Evolutionary conservation across 2,329 filamentous ascomycete species (phyloP).

Genomic region (Colletotrichum plurivorum): DNA sequence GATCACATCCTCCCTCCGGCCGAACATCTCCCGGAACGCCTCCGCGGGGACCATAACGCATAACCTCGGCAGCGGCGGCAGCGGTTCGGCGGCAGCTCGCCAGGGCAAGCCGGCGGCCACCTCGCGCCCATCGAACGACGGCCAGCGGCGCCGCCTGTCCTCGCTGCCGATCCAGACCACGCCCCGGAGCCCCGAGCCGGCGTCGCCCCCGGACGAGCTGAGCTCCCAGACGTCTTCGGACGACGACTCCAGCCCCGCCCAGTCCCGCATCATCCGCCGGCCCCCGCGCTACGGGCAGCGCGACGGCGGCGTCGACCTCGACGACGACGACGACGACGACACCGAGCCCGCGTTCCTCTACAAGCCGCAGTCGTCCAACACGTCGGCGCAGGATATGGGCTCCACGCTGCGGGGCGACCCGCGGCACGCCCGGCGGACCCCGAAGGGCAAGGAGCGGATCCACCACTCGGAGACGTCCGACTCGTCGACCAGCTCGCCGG

Average conservation of each 20-base stretch:
- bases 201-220: slow-evolving; percentile 55
- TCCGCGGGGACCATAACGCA: slow-evolving; percentile 59
- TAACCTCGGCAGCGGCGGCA: slow-evolving; percentile 49
- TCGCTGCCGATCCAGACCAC: slow-evolving; percentile 58
- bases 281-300: slow-evolving; percentile 65
- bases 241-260: slow-evolving; percentile 66
- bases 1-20: slow-evolving; percentile 58
- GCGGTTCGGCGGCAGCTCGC: slow-evolving; percentile 43
- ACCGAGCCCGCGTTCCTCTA: slow-evolving; percentile 71
- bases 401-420: slow-evolving; percentile 67
- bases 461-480: slow-evolving; percentile 72
- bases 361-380: slow-evolving; percentile 52
- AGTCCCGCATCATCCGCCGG: slow-evolving; percentile 72
- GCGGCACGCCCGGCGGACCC: slow-evolving; percentile 50
- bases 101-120: slow-evolving; percentile 43
- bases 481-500: slow-evolving; percentile 71
- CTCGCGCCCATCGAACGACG: slow-evolving; percentile 43
- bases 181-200: slow-evolving; percentile 39
- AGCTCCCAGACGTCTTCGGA: slow-evolving; percentile 59
- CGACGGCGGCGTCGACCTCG: slow-evolving; percentile 37
- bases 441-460: slow-evolving; percentile 51
- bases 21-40: slow-evolving; percentile 61
- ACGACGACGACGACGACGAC: slow-evolving; percentile 60
- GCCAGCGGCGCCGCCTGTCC: slow-evolving; percentile 59
- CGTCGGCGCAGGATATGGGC: slow-evolving; percentile 61